These are phyloP conservation scores for Herpetomonas tarakana DNA, from an alignment of 208 protist species.

Conservation along the genomic window DNA sequence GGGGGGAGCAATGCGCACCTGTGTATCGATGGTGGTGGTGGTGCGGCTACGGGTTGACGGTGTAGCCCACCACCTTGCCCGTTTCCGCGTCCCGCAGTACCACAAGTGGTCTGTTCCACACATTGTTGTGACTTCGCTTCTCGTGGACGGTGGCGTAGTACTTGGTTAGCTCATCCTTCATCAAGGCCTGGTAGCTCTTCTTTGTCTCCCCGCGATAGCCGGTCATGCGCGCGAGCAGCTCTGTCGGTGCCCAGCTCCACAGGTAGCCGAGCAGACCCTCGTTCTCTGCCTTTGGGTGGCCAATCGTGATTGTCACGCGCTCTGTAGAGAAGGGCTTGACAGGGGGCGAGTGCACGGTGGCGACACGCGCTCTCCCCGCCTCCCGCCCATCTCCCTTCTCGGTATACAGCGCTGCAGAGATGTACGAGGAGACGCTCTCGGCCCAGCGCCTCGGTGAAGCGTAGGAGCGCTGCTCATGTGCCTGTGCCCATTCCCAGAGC, in stretches of 20 bases:
- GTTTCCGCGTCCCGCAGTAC: constrained; percentile 32
- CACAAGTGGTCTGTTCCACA: constrained; percentile 24
- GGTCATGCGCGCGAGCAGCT: neutral
- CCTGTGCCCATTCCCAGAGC: neutral
- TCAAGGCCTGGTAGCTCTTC: neutral
- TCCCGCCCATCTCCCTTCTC: too few species aligned
- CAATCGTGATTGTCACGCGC: neutral
- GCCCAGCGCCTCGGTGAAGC: neutral
- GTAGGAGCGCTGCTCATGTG: neutral
- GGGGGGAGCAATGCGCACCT: too few species aligned
- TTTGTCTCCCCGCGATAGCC: neutral
- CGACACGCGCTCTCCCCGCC: too few species aligned
- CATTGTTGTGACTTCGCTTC: constrained; percentile 10
- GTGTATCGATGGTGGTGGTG: too few species aligned
- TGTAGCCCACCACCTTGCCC: constrained; percentile 36
- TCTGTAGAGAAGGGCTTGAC: constrained; percentile 26
- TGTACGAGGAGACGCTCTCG: too few species aligned
- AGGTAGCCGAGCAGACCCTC: neutral
- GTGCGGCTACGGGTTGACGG: too few species aligned
- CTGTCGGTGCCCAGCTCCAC: neutral
- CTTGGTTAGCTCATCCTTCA: neutral
- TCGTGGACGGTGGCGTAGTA: neutral
- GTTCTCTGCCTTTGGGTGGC: neutral
- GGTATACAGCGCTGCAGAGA: too few species aligned
- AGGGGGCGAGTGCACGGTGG: constrained; percentile 6